A percentile compares a stretch with the other conserved stretches of the same genome.
Evolutionary conservation across 176 grass and related monocot genomes (phyloP).

Genomic region (Coix lacrymajobi): DNA sequence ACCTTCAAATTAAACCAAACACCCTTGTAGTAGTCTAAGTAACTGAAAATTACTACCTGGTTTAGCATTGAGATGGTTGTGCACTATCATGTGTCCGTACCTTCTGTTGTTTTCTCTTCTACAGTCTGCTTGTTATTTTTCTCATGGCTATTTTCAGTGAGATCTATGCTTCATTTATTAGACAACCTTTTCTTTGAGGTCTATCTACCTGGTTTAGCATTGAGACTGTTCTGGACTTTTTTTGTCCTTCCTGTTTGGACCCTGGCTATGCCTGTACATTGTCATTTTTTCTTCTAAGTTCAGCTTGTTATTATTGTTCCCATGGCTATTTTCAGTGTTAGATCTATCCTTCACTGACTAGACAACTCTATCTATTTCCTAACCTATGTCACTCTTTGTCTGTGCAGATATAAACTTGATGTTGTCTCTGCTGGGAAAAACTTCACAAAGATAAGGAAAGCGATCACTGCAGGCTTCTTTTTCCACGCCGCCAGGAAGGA

Average conservation of each 20-base stretch:
- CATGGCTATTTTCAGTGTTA: background rate
- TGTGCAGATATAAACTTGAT: slow-evolving; percentile 87
- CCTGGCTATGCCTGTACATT: background rate
- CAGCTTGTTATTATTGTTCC: background rate
- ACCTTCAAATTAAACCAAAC: background rate
- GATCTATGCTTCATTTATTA: background rate
- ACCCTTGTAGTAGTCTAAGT: background rate
- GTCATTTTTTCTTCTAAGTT: background rate
- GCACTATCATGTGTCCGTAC: background rate
- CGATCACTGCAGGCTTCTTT: slow-evolving; percentile 92
- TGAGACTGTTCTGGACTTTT: background rate
- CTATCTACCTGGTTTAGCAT: background rate
- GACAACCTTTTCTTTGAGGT: background rate
- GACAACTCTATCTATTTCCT: background rate
- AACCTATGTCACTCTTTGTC: background rate
- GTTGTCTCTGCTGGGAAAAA: slow-evolving; percentile 80
- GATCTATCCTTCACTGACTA: background rate
- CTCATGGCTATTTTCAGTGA: background rate
- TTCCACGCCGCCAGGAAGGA: slow-evolving; percentile 82
- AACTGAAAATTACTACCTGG: background rate
- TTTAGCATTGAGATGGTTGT: background rate
- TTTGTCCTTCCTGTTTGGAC: background rate
- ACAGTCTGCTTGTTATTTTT: background rate
- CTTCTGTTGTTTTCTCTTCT: background rate
- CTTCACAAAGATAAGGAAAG: slow-evolving; percentile 89